Evolutionary conservation across 768 basidiomycete genomes (phyloP).

Genomic region (Russula virescens): DNA sequence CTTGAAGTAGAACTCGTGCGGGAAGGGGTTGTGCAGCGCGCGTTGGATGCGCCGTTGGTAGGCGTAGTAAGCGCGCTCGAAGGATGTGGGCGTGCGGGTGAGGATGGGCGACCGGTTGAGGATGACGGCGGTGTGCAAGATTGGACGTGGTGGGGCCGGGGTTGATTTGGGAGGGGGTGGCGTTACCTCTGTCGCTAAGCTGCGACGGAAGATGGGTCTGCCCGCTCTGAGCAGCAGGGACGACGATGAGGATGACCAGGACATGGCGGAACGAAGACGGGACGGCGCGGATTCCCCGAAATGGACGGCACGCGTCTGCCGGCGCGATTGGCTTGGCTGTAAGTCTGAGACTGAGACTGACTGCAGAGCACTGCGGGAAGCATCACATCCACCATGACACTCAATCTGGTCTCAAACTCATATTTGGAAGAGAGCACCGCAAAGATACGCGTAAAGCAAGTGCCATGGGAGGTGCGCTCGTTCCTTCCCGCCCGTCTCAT

Average conservation of each 20-base stretch:
- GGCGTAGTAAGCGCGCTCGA: slow-evolving; percentile 76
- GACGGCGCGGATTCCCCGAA: neutral
- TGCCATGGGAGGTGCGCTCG: slow-evolving; percentile 87
- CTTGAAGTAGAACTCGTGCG: slow-evolving; percentile 91
- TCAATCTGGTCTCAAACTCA: slow-evolving; percentile 70
- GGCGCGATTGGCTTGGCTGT: too few species aligned
- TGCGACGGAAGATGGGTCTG: neutral
- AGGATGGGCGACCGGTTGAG: slow-evolving; percentile 74
- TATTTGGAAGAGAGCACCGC: slow-evolving; percentile 84
- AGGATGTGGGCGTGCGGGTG: slow-evolving; percentile 61
- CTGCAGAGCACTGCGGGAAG: too few species aligned
- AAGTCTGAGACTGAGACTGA: too few species aligned
- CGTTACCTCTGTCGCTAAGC: slow-evolving; percentile 16
- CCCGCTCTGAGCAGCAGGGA: slow-evolving; percentile 2
- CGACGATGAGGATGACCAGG: slow-evolving; percentile 6
- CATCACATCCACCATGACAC: slow-evolving; percentile 46
- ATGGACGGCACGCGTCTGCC: neutral
- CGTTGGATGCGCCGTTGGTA: slow-evolving; percentile 82
- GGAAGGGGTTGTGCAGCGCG: slow-evolving; percentile 83
- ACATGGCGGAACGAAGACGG: neutral
- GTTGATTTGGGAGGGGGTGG: neutral
- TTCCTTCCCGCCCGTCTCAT: neutral
- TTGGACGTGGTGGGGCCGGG: slow-evolving; percentile 18
- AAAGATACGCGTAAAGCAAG: slow-evolving; percentile 85
- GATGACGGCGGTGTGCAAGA: slow-evolving; percentile 58